Conservation (phyloP, 2,329 filamentous ascomycete genomes). For the Dendryphion nanum region DNA sequence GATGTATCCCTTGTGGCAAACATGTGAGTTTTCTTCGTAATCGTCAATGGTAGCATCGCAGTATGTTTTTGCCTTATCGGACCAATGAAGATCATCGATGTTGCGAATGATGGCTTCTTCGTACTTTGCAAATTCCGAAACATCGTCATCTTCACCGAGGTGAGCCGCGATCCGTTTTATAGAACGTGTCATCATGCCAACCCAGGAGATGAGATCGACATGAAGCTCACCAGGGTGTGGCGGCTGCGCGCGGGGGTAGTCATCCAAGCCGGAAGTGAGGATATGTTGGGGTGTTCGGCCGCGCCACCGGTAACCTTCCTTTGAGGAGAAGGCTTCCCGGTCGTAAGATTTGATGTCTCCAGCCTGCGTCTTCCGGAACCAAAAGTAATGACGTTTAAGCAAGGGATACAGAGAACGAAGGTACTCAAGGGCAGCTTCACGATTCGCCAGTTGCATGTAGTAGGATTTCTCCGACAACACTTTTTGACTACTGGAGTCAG, state of each 20-base stretch:
- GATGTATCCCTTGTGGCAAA: conserved; percentile 96
- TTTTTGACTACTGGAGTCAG: conserved; percentile 32
- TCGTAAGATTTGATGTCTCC: conserved; percentile 92
- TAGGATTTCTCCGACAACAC: conserved; percentile 45
- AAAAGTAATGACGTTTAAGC: conserved; percentile 84
- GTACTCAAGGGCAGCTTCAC: conserved; percentile 67
- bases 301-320: conserved; percentile 93
- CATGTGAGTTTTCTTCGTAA: conserved; percentile 83
- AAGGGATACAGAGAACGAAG: conserved; percentile 79
- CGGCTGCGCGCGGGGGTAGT: conserved; percentile 91
- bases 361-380: conserved; percentile 89
- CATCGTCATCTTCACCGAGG: conserved; percentile 75
- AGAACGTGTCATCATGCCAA: conserved; percentile 93
- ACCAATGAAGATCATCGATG: conserved; percentile 93
- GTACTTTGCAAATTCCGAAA: conserved; percentile 66
- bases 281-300: conserved; percentile 85
- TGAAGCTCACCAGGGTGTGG: conserved; percentile 95
- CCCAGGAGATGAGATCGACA: conserved; percentile 91
- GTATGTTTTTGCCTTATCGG: conserved; percentile 73
- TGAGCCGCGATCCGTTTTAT: conserved; percentile 75
- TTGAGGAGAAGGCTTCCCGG: conserved; percentile 80
- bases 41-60: conserved; percentile 95
- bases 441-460: conserved; percentile 65
- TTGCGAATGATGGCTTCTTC: conserved; percentile 79
- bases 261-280: conserved; percentile 89